Conservation (phyloP, 768 basidiomycete species). For the Lactarius deliciosus region DNA sequence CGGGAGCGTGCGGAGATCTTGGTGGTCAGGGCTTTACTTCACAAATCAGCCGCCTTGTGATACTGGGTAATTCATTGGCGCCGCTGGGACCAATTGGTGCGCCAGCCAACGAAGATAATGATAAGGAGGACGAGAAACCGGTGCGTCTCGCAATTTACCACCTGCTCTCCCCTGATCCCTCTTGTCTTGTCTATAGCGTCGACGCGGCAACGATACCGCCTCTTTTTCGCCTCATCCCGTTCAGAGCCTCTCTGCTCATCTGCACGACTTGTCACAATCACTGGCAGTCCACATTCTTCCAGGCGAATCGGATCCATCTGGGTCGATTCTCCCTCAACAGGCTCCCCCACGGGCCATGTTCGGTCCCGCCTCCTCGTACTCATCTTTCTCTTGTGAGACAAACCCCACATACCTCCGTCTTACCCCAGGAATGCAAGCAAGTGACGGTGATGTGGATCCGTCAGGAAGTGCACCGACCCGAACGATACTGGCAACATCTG, state of each 20-base stretch:
- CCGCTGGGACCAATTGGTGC: conserved; percentile 42
- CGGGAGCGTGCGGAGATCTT: conserved; percentile 74
- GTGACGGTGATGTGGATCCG: conserved; percentile 29
- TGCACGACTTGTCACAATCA: conserved; percentile 72
- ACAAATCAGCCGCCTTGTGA: conserved; percentile 78
- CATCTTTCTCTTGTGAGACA: conserved; percentile 74
- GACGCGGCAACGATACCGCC: conserved; percentile 61
- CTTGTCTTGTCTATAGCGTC: conserved; percentile 46
- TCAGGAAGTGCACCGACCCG: conserved; percentile 35
- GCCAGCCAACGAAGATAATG: conserved; percentile 36
- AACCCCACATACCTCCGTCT: conserved; percentile 88
- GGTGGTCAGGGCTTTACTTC: conserved; percentile 64
- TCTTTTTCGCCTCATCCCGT: conserved; percentile 78
- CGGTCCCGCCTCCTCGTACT: conserved; percentile 54
- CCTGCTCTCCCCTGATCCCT: background rate
- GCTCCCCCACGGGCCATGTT: conserved; percentile 92
- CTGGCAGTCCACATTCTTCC: conserved; percentile 89
- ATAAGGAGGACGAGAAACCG: conserved; percentile 49
- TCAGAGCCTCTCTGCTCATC: conserved; percentile 60
- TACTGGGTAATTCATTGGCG: conserved; percentile 87
- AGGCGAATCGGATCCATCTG: conserved; percentile 85
- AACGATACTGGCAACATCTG: conserved; percentile 81
- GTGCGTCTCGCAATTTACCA: conserved; percentile 38
- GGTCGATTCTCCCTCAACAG: conserved; percentile 90
- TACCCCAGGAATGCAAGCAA: conserved; percentile 43